Evolutionary conservation across 371 early-diverging fungal genomes (phyloP).

Genomic region (Apophysomyces trapeziformis): DNA sequence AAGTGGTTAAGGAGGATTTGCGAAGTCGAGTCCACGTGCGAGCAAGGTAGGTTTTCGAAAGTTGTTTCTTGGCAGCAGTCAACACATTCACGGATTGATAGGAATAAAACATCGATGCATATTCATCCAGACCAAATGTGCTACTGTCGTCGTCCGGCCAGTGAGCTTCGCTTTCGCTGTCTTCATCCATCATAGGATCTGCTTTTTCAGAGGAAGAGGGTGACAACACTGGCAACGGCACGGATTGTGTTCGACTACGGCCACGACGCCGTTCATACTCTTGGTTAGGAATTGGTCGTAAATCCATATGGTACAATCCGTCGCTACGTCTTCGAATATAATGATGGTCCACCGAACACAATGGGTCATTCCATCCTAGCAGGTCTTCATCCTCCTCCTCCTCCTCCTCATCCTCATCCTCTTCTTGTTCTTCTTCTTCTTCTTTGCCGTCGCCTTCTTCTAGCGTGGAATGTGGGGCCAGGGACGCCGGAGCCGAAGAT

Average conservation of each 20-base stretch:
- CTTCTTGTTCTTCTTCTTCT: not conserved
- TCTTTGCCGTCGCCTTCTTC: too few relatives aligned
- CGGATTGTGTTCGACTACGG: not conserved
- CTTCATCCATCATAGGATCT: not conserved
- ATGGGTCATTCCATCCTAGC: not conserved
- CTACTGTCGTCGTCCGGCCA: not conserved
- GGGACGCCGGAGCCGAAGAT: conserved; percentile 95
- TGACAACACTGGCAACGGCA: not conserved
- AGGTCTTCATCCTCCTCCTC: not conserved
- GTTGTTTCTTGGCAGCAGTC: not conserved
- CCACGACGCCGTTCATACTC: not conserved
- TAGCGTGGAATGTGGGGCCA: conserved; percentile 86
- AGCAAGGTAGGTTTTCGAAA: not conserved
- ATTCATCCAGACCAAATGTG: not conserved
- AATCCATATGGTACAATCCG: conserved; percentile 12
- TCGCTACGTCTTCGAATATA: not conserved
- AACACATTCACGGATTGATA: not conserved
- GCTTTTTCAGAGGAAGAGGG: not conserved
- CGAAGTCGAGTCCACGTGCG: conserved; percentile 1
- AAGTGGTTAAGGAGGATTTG: not conserved
- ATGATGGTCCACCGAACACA: not conserved
- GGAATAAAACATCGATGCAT: not conserved
- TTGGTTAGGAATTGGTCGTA: conserved; percentile 22
- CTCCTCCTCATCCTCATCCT: not conserved
- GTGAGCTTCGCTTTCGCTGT: not conserved